A percentile compares a stretch with the other conserved stretches of the same genome.
Evolutionary conservation across 139 green algal species (phyloP).

Genomic region (Pycnococcus provasolii): DNA sequence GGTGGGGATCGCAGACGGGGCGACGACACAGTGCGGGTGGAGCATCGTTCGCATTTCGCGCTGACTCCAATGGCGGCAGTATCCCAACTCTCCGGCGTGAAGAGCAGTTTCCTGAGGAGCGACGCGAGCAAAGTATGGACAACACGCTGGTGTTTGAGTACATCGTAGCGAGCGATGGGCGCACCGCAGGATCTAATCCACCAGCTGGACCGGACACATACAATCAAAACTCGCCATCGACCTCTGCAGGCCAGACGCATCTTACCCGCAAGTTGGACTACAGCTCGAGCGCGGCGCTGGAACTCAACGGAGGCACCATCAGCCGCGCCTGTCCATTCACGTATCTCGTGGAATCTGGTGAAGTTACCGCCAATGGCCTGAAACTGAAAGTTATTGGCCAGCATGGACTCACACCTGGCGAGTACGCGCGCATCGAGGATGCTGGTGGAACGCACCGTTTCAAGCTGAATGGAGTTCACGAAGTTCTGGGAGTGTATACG

Average conservation of each 20-base stretch:
- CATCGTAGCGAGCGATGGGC: background rate
- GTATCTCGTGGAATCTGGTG: background rate
- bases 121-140: conserved; percentile 15
- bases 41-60: background rate
- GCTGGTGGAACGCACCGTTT: background rate
- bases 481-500: background rate
- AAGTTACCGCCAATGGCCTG: background rate
- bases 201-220: background rate
- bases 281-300: background rate
- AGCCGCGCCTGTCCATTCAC: conserved; percentile 2
- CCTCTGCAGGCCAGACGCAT: background rate
- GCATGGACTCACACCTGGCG: background rate
- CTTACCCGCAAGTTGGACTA: conserved; percentile 2
- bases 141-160: conserved; percentile 13
- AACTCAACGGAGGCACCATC: conserved; percentile 13
- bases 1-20: background rate
- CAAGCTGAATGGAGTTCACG: conserved; percentile 1
- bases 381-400: background rate
- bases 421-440: conserved; percentile 4
- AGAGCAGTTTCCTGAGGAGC: conserved; percentile 3
- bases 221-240: background rate
- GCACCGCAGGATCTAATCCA: background rate
- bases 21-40: background rate
- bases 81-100: background rate
- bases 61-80: background rate